Evolutionary conservation across 345 rosid species (phyloP), one percentile per base, ranked within the genome.

Genomic region (Camelina laxa): DNA sequence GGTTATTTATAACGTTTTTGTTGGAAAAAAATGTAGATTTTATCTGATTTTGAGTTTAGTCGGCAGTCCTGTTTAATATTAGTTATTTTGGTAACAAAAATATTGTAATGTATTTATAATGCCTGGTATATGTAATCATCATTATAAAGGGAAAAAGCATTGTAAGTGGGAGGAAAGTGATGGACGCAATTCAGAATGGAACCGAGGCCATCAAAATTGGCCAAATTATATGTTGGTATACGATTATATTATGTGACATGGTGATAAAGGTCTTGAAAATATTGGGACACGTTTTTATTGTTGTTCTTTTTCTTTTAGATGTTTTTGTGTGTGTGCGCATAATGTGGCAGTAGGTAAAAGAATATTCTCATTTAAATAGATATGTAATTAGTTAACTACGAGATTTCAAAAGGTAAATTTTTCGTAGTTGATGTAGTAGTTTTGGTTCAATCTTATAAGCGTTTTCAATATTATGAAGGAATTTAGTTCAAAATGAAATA

Each of bases 181-280:
- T 64, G 71, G 17, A 73, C 42, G 60, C 65, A 44, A 41, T 19
- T 39, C 35, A 35, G 20, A 53, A 73, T 30, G 30, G 21, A 73
- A 73, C 49, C 30, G 5, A 45, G 57, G 49, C 77, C 77, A 73
- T 64, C 47, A 55, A 73, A 21, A 54, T 42, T 73, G 70, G 70
- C 57, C 77, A 47, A 73, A 65, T 58, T 73, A 45, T 56, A 55
- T 44, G 39, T 11, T 73, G 65, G 65, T 55, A 73, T 55, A 73
- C 27, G 19, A 64, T 42, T 54, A n/a, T 31, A 1, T 53, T 31
- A 1, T 53, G 70, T 53, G 38, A 36, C 49, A 73, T 41, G 47
- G 2, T 56, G 16, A 31, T 54, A 11, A 15, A 41, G 36, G 64
- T 73, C n/a, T 53, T 41, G 70, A 54, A 62, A 62, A 27, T 19